Base-by-base conservation (phyloP, 1,139 yeast species). In the Lodderomyces pseudojiufengensis region DNA sequence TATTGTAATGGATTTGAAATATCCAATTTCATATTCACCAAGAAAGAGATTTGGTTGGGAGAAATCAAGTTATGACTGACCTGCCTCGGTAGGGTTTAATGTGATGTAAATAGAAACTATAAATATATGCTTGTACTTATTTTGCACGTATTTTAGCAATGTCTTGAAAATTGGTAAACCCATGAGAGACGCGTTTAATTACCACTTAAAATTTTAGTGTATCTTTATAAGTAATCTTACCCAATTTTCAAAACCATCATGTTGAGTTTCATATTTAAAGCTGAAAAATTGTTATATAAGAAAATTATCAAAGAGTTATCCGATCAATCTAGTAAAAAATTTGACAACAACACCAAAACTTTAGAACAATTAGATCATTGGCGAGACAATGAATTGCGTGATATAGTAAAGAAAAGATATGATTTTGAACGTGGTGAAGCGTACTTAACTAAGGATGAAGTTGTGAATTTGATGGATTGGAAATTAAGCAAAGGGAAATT, bases 21-120 rank as follows among this genome's bases (percentile, higher is more conserved):
- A 82, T 50, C 95, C 95, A 1, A 64, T 77, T 26, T 60, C 64
- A 40, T 78, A 61, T 50, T 64, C 76, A 1, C 80, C 81, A 6
- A 64, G 65, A 37, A 52, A 47, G 35, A 51, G 72, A 43, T 35
- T 44, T 23, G 38, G 39, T 28, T 41, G 36, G 24, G 24, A 29
- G 7, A 18, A 18, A 18, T 18, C 20, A 18, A 18, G 6, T 5
- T 18, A 18, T 18, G 20, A 18, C 5, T 18, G 7, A 18, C 5
- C 20, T 18, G 20, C n/a, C n/a, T 18, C 20, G 20, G 7, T 18
- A 18, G 20, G 6, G 5, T 5, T 18, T 5, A 5, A 18, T 18
- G 7, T 18, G 7, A 18, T 18, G 5, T 18, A 18, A 5, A 18
- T 7, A 18, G n/a, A n/a, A n/a, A n/a, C n/a, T n/a, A n/a, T n/a